Evolutionary conservation across 129 eudicot genomes (phyloP), one percentile per base, ranked within the genome.

Genomic region (Sambucus nigra): DNA sequence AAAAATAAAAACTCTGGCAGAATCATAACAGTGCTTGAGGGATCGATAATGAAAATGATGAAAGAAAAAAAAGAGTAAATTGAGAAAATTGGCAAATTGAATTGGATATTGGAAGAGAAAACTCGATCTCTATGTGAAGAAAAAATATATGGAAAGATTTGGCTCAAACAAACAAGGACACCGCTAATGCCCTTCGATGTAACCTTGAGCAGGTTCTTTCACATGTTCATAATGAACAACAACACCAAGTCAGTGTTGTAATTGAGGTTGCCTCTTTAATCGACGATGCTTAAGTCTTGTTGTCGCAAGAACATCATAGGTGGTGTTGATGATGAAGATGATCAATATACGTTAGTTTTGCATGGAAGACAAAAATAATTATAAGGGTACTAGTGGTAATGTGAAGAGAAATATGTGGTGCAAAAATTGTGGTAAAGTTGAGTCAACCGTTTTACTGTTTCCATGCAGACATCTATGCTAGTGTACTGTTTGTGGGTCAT

Each of bases 381-480:
- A 65, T 27, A 65, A 55, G 9, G 63, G 67, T 56, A 57, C 29
- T 7, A 58, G 62, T 25, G 42, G 18, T 18, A 3, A 14, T 16
- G 23, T 17, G 12, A 57, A 42, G 35, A 52, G 13, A 0, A 66
- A 54, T 59, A 70, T 85, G 57, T 31, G 69, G 63, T 88, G 97
- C 78, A 84, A 57, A 22, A 75, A 67, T 11, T 88, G 97, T 56
- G 88, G 94, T 14, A 48, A 65, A 39, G 73, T 46, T 25, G 97
- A 88, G 66, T 65, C 94, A n/a, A 60, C 88, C 63, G 97, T 88
- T 31, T 47, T 88, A 64, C 54, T 88, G 47, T 70, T 88, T 41
- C 94, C 94, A 53, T 88, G 97, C 69, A 75, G 97, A 64, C 97
- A 88, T 65, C 77, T 88, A 12, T 88, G 97, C 41, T 79, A 84